A percentile compares a stretch with the other conserved stretches of the same genome.
Evolutionary conservation across 192 early-diverging fungal genomes (phyloP).

Genomic region (Chytriomyces confervae): DNA sequence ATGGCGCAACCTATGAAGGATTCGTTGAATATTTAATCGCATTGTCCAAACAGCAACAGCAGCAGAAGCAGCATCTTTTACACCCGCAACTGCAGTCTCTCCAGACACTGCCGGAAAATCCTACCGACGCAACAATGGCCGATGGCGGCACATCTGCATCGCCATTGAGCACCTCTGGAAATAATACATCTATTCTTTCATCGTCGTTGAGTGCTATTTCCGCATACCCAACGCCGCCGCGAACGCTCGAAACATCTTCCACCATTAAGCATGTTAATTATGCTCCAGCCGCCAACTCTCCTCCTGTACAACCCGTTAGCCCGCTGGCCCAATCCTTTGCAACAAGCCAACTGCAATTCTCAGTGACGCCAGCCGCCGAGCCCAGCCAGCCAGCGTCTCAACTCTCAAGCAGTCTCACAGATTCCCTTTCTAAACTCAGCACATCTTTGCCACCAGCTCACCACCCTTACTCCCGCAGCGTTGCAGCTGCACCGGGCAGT

Average conservation of each 20-base stretch:
- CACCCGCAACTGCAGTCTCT: neutral
- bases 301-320: too few species aligned
- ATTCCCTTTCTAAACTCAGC: constrained; percentile 15
- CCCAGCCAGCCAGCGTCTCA: neutral
- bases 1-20: constrained; percentile 6
- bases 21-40: constrained; percentile 27
- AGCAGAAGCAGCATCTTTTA: neutral
- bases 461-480: constrained; percentile 1
- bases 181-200: constrained; percentile 24
- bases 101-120: too few species aligned
- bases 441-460: constrained; percentile 3
- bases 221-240: constrained; percentile 23
- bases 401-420: constrained; percentile 15
- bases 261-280: too few species aligned
- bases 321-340: too few species aligned
- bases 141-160: too few species aligned
- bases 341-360: too few species aligned
- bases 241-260: constrained; percentile 5
- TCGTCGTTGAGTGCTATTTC: constrained; percentile 18
- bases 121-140: too few species aligned
- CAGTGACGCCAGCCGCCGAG: too few species aligned
- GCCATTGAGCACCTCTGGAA: neutral
- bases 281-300: too few species aligned
- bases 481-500: neutral
- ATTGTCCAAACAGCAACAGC: constrained; percentile 18